phyloP scores from a whole-genome alignment of 345 rosid species.

The Moricandia arvensis region DNA sequence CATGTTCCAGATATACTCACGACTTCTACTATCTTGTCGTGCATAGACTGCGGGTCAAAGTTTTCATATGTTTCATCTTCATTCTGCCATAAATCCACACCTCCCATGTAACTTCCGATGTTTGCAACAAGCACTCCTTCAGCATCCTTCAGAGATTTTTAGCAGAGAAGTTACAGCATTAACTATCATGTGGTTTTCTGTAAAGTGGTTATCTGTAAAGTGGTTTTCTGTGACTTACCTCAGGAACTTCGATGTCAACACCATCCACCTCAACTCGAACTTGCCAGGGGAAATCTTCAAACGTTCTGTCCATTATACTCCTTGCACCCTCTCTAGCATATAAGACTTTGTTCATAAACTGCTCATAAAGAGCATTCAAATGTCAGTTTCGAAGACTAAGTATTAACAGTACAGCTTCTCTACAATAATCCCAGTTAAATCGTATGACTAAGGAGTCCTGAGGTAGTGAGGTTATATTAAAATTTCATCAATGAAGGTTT shows the following conservation, averaged over 20 bases:
- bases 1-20: slow-evolving; percentile 93
- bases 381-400: slow-evolving; percentile 4
- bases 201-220: background rate
- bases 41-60: slow-evolving; percentile 88
- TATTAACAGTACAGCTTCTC: background rate
- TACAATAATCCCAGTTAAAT: background rate
- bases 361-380: slow-evolving; percentile 32
- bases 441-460: background rate
- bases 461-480: background rate
- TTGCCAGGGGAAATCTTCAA: slow-evolving; percentile 84
- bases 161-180: slow-evolving; percentile 1
- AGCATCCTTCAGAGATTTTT: slow-evolving; percentile 60
- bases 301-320: slow-evolving; percentile 88
- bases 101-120: slow-evolving; percentile 97
- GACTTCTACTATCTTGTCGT: slow-evolving; percentile 78
- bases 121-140: slow-evolving; percentile 91
- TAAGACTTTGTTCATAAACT: slow-evolving; percentile 93
- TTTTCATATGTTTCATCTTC: slow-evolving; percentile 79
- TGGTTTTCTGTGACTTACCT: slow-evolving; percentile 49
- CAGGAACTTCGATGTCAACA: slow-evolving; percentile 79
- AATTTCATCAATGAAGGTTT: background rate
- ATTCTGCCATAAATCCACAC: slow-evolving; percentile 91
- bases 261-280: slow-evolving; percentile 90
- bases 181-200: background rate
- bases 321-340: slow-evolving; percentile 94